Evolutionary conservation across 257 asterid species (phyloP).

Genomic region (Primulina tabacum): DNA sequence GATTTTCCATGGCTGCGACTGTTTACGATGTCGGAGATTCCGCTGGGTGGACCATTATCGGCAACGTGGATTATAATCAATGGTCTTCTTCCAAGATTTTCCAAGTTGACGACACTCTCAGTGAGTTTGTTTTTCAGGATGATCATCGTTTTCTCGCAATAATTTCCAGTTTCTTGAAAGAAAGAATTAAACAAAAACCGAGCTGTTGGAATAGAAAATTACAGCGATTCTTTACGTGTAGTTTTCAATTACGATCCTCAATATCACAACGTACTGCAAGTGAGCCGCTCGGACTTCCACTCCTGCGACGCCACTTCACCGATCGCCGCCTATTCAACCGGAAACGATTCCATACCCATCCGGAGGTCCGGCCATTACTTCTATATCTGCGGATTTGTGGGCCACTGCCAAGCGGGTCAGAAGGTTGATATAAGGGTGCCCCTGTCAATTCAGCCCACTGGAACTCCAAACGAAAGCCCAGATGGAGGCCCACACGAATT

Average conservation of each 20-base stretch:
- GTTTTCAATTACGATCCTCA: constrained; percentile 25
- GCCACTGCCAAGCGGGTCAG: constrained; percentile 33
- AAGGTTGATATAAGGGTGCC: constrained; percentile 31
- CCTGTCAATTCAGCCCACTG: background rate
- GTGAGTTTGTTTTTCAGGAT: constrained; percentile 16
- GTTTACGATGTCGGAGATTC: constrained; percentile 32
- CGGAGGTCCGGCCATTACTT: constrained; percentile 27
- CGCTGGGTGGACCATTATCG: constrained; percentile 29
- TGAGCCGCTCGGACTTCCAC: constrained; percentile 20
- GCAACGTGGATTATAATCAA: constrained; percentile 21
- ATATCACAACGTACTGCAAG: constrained; percentile 26
- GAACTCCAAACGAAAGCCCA: background rate
- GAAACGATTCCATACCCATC: constrained; percentile 30
- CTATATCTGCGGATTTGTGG: constrained; percentile 29
- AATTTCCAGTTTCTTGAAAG: background rate
- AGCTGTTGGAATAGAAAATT: background rate
- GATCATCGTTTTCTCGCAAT: background rate
- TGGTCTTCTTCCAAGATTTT: constrained; percentile 32
- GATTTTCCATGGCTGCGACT: background rate
- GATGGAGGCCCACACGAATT: too few relatives aligned
- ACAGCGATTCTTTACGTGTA: background rate
- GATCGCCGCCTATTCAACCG: constrained; percentile 17
- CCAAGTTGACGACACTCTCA: constrained; percentile 20
- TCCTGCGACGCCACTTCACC: constrained; percentile 21
- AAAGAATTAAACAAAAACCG: background rate